phyloP scores from a whole-genome alignment of 768 basidiomycete genomes.

The Hericium coralloides region DNA sequence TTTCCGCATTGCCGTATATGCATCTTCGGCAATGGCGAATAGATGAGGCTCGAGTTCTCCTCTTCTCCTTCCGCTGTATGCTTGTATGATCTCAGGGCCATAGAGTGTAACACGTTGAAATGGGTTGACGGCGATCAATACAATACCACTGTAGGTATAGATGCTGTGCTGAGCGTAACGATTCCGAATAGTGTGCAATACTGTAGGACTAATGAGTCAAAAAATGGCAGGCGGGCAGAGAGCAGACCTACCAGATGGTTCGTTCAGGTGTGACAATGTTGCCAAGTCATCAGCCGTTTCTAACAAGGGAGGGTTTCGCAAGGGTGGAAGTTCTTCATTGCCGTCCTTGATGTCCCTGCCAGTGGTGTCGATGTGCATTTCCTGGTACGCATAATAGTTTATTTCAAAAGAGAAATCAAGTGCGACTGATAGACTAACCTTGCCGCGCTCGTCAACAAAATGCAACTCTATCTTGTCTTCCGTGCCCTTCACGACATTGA shows the following conservation, averaged over 20 bases:
- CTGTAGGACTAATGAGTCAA: slow-evolving; percentile 32
- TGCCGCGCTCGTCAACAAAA: slow-evolving; percentile 88
- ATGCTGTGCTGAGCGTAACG: slow-evolving; percentile 96
- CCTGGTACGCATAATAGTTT: slow-evolving; percentile 34
- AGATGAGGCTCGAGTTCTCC: slow-evolving; percentile 97
- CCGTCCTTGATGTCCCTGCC: slow-evolving; percentile 73
- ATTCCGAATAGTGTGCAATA: slow-evolving; percentile 93
- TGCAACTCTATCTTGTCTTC: slow-evolving; percentile 75
- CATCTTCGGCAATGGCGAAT: slow-evolving; percentile 99
- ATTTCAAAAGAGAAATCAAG: background rate
- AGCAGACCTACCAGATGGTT: slow-evolving; percentile 72
- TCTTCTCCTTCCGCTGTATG: slow-evolving; percentile 84
- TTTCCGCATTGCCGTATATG: slow-evolving; percentile 93
- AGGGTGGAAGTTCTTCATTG: slow-evolving; percentile 75
- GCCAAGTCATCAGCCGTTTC: slow-evolving; percentile 98
- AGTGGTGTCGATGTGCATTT: slow-evolving; percentile 71
- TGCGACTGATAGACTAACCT: slow-evolving; percentile 39
- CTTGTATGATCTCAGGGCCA: slow-evolving; percentile 94
- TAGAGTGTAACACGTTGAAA: slow-evolving; percentile 97
- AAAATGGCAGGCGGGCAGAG: background rate
- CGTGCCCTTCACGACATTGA: slow-evolving; percentile 47
- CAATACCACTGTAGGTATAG: slow-evolving; percentile 98
- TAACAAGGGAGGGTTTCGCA: slow-evolving; percentile 92
- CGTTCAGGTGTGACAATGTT: slow-evolving; percentile 95
- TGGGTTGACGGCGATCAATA: slow-evolving; percentile 97